Evolutionary conservation across 306 rosid genomes (phyloP).

Genomic region (Fragaria nilgerrensis): DNA sequence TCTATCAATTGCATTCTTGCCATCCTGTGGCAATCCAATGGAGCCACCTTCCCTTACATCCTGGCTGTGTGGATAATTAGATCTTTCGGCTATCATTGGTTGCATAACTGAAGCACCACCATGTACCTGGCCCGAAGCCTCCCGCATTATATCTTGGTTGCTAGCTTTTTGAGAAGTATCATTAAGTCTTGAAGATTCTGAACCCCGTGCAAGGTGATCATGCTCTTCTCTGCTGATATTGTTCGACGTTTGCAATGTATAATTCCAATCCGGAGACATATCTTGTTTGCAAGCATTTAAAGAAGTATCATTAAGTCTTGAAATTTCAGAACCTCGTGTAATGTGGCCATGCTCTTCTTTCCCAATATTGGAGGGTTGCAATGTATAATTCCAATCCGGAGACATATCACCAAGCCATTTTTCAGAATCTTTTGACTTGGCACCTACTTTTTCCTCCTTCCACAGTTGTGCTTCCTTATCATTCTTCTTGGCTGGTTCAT

Average conservation of each 20-base stretch:
- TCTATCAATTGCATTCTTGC: conserved; percentile 33
- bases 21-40: conserved; percentile 34
- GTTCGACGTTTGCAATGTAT: conserved; percentile 47
- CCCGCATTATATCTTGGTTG: conserved; percentile 43
- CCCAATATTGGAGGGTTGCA: conserved; percentile 47
- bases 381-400: conserved; percentile 48
- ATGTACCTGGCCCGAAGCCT: conserved; percentile 45
- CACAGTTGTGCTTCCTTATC: conserved; percentile 52
- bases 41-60: conserved; percentile 34
- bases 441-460: conserved; percentile 48
- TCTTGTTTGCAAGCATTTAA: conserved; percentile 44
- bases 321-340: conserved; percentile 37
- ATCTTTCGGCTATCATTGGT: conserved; percentile 39
- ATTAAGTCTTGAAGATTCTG: conserved; percentile 31
- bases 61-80: conserved; percentile 31
- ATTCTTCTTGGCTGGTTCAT: conserved; percentile 38
- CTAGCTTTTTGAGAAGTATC: conserved; percentile 36
- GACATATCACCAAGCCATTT: conserved; percentile 73
- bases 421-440: conserved; percentile 49
- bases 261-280: conserved; percentile 90
- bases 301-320: conserved; percentile 32
- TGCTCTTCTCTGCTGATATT: conserved; percentile 48
- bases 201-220: conserved; percentile 38
- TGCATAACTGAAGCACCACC: conserved; percentile 33
- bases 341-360: conserved; percentile 50